A percentile compares a stretch with the other conserved stretches of the same genome.
Evolutionary conservation across 352 stramenopile genomes (phyloP).

Genomic region (Pythium coloratum): DNA sequence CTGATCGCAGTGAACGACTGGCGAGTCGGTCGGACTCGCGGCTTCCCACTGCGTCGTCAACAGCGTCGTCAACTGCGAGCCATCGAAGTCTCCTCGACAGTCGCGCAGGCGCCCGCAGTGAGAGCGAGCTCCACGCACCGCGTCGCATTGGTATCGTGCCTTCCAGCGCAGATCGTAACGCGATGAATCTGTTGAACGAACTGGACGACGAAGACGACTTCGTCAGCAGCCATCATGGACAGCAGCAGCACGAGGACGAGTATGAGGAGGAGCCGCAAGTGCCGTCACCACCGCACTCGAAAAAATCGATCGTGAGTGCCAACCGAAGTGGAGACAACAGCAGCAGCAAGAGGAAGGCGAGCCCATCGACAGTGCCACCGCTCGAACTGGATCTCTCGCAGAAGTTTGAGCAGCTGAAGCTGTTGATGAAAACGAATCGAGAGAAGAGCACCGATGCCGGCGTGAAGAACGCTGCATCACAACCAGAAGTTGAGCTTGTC

Average conservation of each 20-base stretch:
- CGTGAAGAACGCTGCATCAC: background rate
- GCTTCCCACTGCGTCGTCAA: slow-evolving; percentile 20
- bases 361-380: slow-evolving; percentile 9
- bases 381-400: slow-evolving; percentile 45
- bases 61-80: slow-evolving; percentile 18
- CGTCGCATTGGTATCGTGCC: slow-evolving; percentile 41
- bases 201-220: slow-evolving; percentile 31
- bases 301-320: background rate
- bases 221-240: background rate
- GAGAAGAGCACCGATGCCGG: slow-evolving; percentile 11
- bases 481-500: slow-evolving; percentile 11
- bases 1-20: slow-evolving; percentile 33
- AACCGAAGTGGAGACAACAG: slow-evolving; percentile 1
- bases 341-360: background rate
- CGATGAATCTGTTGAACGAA: slow-evolving; percentile 54
- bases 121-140: slow-evolving; percentile 62
- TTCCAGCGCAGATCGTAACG: slow-evolving; percentile 53
- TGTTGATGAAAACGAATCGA: slow-evolving; percentile 54
- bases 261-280: background rate
- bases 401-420: slow-evolving; percentile 71
- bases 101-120: slow-evolving; percentile 47
- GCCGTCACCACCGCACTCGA: background rate
- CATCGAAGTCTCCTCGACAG: slow-evolving; percentile 10
- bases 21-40: slow-evolving; percentile 33
- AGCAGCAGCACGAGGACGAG: slow-evolving; percentile 3